Base-by-base conservation (phyloP, 2,329 filamentous ascomycete species). In the Onygenales sp. region DNA sequence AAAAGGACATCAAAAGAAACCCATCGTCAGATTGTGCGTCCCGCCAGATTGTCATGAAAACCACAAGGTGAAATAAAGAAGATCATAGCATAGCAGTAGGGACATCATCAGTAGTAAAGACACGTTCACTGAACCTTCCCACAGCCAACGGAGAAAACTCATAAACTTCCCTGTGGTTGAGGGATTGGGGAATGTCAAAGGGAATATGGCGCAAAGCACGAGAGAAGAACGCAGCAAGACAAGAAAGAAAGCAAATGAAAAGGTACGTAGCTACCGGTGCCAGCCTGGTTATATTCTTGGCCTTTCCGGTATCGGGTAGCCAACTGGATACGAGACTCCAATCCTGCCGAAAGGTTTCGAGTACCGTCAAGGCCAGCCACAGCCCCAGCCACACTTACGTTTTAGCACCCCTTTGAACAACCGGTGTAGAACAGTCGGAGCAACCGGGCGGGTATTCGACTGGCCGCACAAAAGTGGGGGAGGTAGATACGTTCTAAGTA, bases 401-500 rank as follows among this genome's bases (percentile, higher is more conserved):
- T 32, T n/a, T 36, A 11, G 21, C 36, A 49, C 21, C 7, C 46
- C 21, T 40, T 27, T 32, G 34, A 9, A n/a, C 32, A 40, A 36
- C 47, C 46, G 17, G 4, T 37, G 21, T 39, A 21, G 21, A 42
- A 42, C 17, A 14, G 14, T 31, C 33, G 37, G 8, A 43, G 31
- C 2, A 17, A 6, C n/a, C 6, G 31, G 11, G 39, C 17, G 11
- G 37, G 11, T 36, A 34, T 13, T 9, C 40, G 27, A 13, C 17
- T 31, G 32, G 39, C 39, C 21, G 37, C 11, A 34, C 21, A 13
- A 21, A 11, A n/a, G 50, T 27, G 33, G 27, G 32, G 32, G 33
- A 14, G 48, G 44, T n/a, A 49, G 44, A 27, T 49, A 31, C 42
- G 34, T 52, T 49, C 52, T 50, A 47, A 40, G 51, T 46, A 52